These are phyloP conservation scores for Chalciporus sp. DNA, from an alignment of 1,284 basidiomycete species.

Conservation along the genomic window DNA sequence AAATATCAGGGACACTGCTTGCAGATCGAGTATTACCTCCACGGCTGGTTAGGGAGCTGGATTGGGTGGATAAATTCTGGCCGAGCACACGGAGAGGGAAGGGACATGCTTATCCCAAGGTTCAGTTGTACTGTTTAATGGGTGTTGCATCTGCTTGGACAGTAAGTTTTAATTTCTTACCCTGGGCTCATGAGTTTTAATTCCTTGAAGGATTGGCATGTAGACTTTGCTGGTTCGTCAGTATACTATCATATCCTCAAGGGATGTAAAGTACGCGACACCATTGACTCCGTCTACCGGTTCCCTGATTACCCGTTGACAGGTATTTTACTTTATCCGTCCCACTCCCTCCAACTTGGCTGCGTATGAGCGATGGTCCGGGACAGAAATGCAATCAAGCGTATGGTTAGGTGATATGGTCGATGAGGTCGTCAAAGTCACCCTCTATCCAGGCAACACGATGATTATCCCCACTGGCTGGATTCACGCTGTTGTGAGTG, in stretches of 20 bases:
- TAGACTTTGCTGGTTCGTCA: conserved; percentile 94
- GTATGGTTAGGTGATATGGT: conserved; percentile 92
- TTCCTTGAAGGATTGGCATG: conserved; percentile 87
- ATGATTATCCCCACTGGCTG: conserved; percentile 98
- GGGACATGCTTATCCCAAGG: conserved; percentile 85
- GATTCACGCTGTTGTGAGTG: conserved; percentile 92
- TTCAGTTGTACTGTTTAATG: conserved; percentile 97
- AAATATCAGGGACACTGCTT: conserved; percentile 79
- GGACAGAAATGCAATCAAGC: conserved; percentile 83
- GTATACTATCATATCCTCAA: conserved; percentile 91
- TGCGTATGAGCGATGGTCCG: conserved; percentile 91
- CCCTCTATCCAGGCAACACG: conserved; percentile 83
- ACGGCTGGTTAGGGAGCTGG: conserved; percentile 82
- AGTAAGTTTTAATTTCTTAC: conserved; percentile 46
- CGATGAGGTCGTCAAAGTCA: conserved; percentile 87
- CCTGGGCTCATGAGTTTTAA: conserved; percentile 5
- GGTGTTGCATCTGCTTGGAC: conserved; percentile 88
- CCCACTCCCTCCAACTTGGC: conserved; percentile 87
- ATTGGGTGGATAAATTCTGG: conserved; percentile 98
- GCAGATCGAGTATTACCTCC: conserved; percentile 83
- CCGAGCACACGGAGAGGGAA: conserved; percentile 73
- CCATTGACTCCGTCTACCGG: conserved; percentile 12
- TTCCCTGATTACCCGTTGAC: conserved; percentile 19
- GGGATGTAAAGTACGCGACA: conserved; percentile 68
- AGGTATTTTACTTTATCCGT: conserved; percentile 95